Evolutionary conservation across 345 rosid species (phyloP).

Genomic region (Linum usitatissimum): DNA sequence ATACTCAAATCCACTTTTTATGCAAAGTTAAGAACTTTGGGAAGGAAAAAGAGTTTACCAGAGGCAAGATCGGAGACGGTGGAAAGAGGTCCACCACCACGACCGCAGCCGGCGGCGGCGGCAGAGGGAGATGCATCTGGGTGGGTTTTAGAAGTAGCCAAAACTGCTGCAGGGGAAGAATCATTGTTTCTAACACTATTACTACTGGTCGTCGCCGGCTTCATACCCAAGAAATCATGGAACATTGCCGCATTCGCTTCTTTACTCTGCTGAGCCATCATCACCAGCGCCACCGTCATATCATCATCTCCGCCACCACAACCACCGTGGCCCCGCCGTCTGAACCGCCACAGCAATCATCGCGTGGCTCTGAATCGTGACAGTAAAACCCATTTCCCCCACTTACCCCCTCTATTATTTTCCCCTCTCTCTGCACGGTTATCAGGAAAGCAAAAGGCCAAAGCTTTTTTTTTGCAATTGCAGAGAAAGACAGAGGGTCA

Average conservation of each 20-base stretch:
- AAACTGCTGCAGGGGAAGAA: not conserved
- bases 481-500: not conserved
- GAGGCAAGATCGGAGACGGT: conserved; percentile 80
- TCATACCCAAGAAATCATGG: conserved; percentile 81
- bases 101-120: conserved; percentile 38
- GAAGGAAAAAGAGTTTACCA: conserved; percentile 25
- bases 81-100: conserved; percentile 48
- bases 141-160: conserved; percentile 9
- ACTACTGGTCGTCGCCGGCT: conserved; percentile 13
- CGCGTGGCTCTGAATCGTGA: conserved; percentile 17
- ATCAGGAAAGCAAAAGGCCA: conserved; percentile 10
- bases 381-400: not conserved
- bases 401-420: not conserved
- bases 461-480: not conserved
- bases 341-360: conserved; percentile 12
- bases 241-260: conserved; percentile 43
- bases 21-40: not conserved
- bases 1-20: too few species aligned
- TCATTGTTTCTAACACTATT: not conserved
- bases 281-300: not conserved
- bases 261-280: conserved; percentile 2
- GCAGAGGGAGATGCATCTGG: conserved; percentile 38
- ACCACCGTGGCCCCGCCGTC: conserved; percentile 39
- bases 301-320: conserved; percentile 26
- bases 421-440: conserved; percentile 16